Evolutionary conservation across 352 stramenopile genomes (phyloP).

Genomic region (Phytopythium chamaehyphon): DNA sequence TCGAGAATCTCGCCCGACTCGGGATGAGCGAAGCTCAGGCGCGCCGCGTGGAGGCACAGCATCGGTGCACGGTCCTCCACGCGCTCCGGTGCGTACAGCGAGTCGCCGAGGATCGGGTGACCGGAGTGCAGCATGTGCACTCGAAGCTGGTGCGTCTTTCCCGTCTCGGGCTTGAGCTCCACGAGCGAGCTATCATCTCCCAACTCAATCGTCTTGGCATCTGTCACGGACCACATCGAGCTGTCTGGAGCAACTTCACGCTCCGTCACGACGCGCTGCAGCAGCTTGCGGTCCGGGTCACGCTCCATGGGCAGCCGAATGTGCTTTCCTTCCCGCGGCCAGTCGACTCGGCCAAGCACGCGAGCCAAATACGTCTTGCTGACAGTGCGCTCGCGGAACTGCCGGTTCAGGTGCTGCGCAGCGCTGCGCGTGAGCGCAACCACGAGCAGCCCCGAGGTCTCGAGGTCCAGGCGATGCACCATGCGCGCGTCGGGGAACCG

Average conservation of each 20-base stretch:
- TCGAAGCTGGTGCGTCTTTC: constrained; percentile 94
- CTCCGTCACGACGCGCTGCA: constrained; percentile 46
- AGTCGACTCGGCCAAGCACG: constrained; percentile 34
- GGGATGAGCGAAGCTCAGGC: constrained; percentile 41
- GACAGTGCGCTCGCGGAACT: constrained; percentile 58
- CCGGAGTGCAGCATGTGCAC: constrained; percentile 91
- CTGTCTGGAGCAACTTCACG: constrained; percentile 16
- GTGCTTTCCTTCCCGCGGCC: constrained; percentile 15
- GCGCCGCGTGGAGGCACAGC: constrained; percentile 45
- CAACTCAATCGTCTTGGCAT: constrained; percentile 16
- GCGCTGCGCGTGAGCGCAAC: constrained; percentile 56
- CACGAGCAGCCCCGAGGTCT: constrained; percentile 71
- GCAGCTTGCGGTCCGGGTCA: constrained; percentile 34
- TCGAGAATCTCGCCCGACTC: constrained; percentile 26
- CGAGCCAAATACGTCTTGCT: constrained; percentile 60
- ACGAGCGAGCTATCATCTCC: constrained; percentile 33
- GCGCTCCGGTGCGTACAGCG: constrained; percentile 64
- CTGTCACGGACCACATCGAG: constrained; percentile 29
- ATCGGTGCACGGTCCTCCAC: constrained; percentile 35
- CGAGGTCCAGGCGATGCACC: constrained; percentile 75
- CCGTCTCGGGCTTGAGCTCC: constrained; percentile 67
- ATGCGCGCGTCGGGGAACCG: constrained; percentile 55
- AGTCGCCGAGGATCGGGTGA: constrained; percentile 92
- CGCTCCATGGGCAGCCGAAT: constrained; percentile 50
- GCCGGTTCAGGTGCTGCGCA: constrained; percentile 54